Evolutionary conservation across 805 yeast species (phyloP).

Genomic region (Alloascoidea hylecoeti): DNA sequence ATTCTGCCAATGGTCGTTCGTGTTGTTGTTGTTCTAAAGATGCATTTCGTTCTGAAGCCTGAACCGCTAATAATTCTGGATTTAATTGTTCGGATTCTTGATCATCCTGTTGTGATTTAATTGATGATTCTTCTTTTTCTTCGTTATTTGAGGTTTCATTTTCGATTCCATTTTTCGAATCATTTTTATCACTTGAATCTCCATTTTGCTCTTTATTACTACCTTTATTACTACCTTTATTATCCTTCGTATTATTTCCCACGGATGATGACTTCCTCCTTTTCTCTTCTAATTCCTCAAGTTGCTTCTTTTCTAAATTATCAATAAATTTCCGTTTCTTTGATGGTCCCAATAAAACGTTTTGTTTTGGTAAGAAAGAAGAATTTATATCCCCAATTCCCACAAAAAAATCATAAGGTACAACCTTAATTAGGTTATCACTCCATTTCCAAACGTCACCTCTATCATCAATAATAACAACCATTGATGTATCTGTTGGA

Average conservation of each 20-base stretch:
- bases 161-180: not conserved
- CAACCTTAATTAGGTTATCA: slow-evolving; percentile 76
- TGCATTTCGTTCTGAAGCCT: slow-evolving; percentile 50
- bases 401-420: slow-evolving; percentile 91
- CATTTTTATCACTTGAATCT: not conserved
- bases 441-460: slow-evolving; percentile 99
- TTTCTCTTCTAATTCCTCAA: slow-evolving; percentile 10
- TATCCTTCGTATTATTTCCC: slow-evolving; percentile 5
- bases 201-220: not conserved
- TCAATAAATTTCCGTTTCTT: slow-evolving; percentile 45
- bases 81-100: slow-evolving; percentile 14
- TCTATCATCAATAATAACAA: slow-evolving; percentile 89
- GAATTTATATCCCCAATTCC: slow-evolving; percentile 97
- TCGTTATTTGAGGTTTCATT: not conserved
- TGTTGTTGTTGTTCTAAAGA: slow-evolving; percentile 68
- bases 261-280: not conserved
- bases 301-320: slow-evolving; percentile 31
- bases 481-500: slow-evolving; percentile 95
- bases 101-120: slow-evolving; percentile 7
- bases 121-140: slow-evolving; percentile 7
- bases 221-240: not conserved
- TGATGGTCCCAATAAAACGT: slow-evolving; percentile 39
- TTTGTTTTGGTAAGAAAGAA: slow-evolving; percentile 73
- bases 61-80: slow-evolving; percentile 31
- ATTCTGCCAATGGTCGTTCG: slow-evolving; percentile 72